Conservation (phyloP, 2,329 filamentous ascomycete species). For the Trichoderma hamatum region DNA sequence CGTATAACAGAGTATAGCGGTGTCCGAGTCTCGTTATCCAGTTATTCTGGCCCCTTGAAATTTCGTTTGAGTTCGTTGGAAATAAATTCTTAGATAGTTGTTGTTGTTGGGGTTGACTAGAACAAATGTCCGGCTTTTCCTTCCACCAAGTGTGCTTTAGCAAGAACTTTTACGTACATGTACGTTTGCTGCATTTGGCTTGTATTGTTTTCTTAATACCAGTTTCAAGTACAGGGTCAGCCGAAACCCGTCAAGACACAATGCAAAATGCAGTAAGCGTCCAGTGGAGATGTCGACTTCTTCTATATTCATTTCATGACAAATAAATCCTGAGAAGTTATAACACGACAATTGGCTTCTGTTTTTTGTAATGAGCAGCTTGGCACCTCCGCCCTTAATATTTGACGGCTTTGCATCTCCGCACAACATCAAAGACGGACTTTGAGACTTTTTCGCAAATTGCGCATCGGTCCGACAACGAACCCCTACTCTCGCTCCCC, state of each 20-base stretch:
- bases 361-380: slow-evolving; percentile 29
- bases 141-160: background rate
- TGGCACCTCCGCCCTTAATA: slow-evolving; percentile 28
- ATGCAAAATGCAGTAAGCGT: background rate
- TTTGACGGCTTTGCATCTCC: slow-evolving; percentile 28
- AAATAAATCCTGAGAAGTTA: background rate
- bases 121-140: background rate
- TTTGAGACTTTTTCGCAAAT: slow-evolving; percentile 27
- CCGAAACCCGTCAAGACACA: background rate
- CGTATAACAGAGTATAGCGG: background rate
- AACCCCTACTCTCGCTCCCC: slow-evolving; percentile 1
- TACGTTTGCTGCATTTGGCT: background rate
- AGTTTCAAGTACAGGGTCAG: background rate
- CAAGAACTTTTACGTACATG: background rate
- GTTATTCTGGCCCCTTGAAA: background rate
- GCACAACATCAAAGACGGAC: slow-evolving; percentile 27
- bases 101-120: background rate
- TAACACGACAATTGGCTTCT: slow-evolving; percentile 26
- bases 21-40: background rate
- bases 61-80: background rate
- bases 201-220: background rate
- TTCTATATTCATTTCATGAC: background rate
- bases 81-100: background rate
- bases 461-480: slow-evolving; percentile 17
- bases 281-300: background rate